Evolutionary conservation across 805 yeast genomes (phyloP).

Genomic region (Candida montana): DNA sequence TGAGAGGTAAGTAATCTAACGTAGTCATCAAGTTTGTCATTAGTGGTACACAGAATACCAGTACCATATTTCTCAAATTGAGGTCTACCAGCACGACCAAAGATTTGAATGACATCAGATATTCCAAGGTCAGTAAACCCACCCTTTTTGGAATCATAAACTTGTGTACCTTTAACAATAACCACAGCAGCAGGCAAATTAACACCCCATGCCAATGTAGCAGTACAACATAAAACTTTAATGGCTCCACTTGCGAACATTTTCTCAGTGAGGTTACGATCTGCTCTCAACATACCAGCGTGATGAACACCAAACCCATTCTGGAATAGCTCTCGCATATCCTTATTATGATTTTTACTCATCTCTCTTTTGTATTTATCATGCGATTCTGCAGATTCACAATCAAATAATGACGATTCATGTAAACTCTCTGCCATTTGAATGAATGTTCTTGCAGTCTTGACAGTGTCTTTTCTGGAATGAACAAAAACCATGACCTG

Average conservation of each 20-base stretch:
- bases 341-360: conserved; percentile 66
- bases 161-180: conserved; percentile 92
- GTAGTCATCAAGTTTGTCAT: conserved; percentile 80
- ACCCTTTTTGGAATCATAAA: conserved; percentile 91
- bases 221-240: conserved; percentile 89
- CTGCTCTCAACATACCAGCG: conserved; percentile 93
- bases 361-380: conserved; percentile 57
- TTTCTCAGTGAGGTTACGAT: conserved; percentile 83
- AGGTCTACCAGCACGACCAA: conserved; percentile 99
- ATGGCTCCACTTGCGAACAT: conserved; percentile 83
- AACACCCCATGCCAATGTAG: conserved; percentile 99
- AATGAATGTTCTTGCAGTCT: conserved; percentile 70
- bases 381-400: conserved; percentile 38
- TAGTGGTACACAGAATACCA: conserved; percentile 82
- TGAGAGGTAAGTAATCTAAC: conserved; percentile 87
- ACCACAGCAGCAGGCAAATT: conserved; percentile 98
- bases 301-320: conserved; percentile 92
- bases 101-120: conserved; percentile 94
- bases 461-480: conserved; percentile 87
- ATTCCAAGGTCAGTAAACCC: conserved; percentile 92
- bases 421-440: conserved; percentile 57
- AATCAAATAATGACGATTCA: conserved; percentile 55
- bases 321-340: conserved; percentile 71
- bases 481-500: conserved; percentile 98
- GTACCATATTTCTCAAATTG: conserved; percentile 91